Conservation (phyloP, 1,284 basidiomycete genomes). For the Moesziomyces parantarcticus region DNA sequence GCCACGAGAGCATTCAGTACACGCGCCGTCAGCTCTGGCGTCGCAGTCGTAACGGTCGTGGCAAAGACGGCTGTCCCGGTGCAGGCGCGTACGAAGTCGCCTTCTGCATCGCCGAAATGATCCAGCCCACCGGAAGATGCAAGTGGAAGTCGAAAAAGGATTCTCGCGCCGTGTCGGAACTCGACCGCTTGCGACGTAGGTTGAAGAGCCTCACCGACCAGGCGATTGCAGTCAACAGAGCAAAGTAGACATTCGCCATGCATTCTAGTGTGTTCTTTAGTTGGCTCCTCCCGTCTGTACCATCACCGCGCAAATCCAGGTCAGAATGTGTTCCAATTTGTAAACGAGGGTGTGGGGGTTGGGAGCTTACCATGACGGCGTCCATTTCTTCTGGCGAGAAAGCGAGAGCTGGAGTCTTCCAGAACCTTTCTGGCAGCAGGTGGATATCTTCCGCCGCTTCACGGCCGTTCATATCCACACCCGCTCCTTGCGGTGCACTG, state of each 20-base stretch:
- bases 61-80: slow-evolving; percentile 27
- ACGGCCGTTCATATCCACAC: slow-evolving; percentile 24
- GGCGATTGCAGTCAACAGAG: slow-evolving; percentile 33
- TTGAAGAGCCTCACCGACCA: slow-evolving; percentile 20
- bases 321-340: no score
- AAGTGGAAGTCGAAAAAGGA: slow-evolving; percentile 5
- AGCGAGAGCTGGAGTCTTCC: slow-evolving; percentile 56
- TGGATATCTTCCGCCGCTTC: slow-evolving; percentile 39
- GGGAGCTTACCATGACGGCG: slow-evolving; percentile 59
- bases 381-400: slow-evolving; percentile 62
- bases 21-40: slow-evolving; percentile 30
- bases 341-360: no score
- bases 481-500: no score
- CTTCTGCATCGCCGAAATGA: slow-evolving; percentile 29
- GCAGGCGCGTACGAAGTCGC: slow-evolving; percentile 31
- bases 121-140: slow-evolving; percentile 10
- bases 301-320: no score
- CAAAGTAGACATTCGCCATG: neutral
- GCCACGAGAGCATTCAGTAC: slow-evolving; percentile 25
- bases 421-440: slow-evolving; percentile 60
- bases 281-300: slow-evolving; percentile 38
- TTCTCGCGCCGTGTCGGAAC: slow-evolving; percentile 5
- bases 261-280: neutral
- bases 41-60: slow-evolving; percentile 7
- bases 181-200: slow-evolving; percentile 25